Percentiles rank a stretch among this genome's conserved stretches.
These are phyloP conservation scores for Pseudocercospora ulei DNA, from an alignment of 2,329 filamentous ascomycete genomes.

Conservation along the genomic window DNA sequence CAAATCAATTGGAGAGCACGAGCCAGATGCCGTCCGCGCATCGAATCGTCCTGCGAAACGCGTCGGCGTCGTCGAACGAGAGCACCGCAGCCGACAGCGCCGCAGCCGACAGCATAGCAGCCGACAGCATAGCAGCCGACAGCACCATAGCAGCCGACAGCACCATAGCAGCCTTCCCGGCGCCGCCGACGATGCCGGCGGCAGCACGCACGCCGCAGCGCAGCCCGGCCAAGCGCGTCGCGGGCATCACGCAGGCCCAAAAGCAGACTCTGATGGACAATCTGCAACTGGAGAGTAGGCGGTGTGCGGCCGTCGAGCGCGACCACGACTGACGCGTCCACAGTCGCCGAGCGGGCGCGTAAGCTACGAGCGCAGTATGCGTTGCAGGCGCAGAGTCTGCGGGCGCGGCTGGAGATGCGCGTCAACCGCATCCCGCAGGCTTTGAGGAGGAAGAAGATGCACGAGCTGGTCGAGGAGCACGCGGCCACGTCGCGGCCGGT, in stretches of 20 bases:
- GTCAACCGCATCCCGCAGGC: constrained; percentile 80
- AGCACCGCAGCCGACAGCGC: constrained; percentile 13
- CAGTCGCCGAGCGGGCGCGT: constrained; percentile 78
- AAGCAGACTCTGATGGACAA: constrained; percentile 86
- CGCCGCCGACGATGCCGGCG: constrained; percentile 15
- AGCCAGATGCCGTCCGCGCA: constrained; percentile 1
- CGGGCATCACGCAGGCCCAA: constrained; percentile 45
- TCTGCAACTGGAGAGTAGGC: constrained; percentile 71
- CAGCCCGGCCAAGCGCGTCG: constrained; percentile 23
- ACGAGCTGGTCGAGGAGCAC: constrained; percentile 59
- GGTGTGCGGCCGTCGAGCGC: constrained; percentile 1
- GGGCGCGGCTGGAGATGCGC: constrained; percentile 80
- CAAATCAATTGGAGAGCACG: background rate
- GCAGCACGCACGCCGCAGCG: constrained; percentile 20
- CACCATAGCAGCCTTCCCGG: constrained; percentile 14
- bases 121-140: constrained; percentile 18
- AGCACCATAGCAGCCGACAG: constrained; percentile 14
- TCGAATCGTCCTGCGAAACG: constrained; percentile 2
- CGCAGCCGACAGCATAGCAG: constrained; percentile 13
- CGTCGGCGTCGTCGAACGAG: constrained; percentile 7
- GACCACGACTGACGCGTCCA: constrained; percentile 20
- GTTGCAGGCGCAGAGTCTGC: constrained; percentile 73
- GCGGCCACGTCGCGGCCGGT: constrained; percentile 27
- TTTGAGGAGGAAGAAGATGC: constrained; percentile 70
- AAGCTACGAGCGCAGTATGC: constrained; percentile 83